Evolutionary conservation across 305 asterid species (phyloP).

Genomic region (Petunia hybrid): DNA sequence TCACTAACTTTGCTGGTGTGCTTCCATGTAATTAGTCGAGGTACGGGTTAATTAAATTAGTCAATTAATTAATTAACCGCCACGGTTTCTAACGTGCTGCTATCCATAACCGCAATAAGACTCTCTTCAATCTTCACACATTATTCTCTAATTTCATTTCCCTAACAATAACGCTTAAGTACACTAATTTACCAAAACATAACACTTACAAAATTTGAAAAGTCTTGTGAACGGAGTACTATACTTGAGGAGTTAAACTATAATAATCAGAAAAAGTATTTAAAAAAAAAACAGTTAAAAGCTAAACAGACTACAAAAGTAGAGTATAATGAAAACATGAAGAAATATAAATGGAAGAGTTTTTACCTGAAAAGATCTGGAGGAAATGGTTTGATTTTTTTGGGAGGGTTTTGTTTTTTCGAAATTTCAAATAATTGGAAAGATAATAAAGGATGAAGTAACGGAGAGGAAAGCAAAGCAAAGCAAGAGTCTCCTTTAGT

Average conservation of each 20-base stretch:
- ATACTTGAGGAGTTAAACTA: background rate
- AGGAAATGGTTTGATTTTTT: background rate
- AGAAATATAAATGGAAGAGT: background rate
- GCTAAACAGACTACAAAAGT: slow-evolving; percentile 1
- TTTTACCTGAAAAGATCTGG: slow-evolving; percentile 21
- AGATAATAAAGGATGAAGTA: background rate
- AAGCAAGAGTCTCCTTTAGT: slow-evolving; percentile 12
- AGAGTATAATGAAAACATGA: background rate
- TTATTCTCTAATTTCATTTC: background rate
- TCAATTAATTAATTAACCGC: no score
- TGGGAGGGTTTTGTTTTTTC: background rate
- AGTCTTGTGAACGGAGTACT: background rate
- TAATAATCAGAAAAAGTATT: background rate
- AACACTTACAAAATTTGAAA: background rate
- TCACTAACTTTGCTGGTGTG: no score
- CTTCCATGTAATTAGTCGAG: no score
- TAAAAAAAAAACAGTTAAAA: background rate
- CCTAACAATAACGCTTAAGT: background rate
- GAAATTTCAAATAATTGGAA: slow-evolving; percentile 34
- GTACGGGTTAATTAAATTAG: no score
- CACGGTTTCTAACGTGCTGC: background rate
- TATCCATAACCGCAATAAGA: background rate
- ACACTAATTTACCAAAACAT: background rate
- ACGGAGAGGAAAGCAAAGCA: slow-evolving; percentile 16
- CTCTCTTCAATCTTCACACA: background rate